A percentile compares a stretch with the other conserved stretches of the same genome.
These are phyloP conservation scores for Cryptococcus sp. DNA, from an alignment of 1,284 basidiomycete species.

Conservation along the genomic window DNA sequence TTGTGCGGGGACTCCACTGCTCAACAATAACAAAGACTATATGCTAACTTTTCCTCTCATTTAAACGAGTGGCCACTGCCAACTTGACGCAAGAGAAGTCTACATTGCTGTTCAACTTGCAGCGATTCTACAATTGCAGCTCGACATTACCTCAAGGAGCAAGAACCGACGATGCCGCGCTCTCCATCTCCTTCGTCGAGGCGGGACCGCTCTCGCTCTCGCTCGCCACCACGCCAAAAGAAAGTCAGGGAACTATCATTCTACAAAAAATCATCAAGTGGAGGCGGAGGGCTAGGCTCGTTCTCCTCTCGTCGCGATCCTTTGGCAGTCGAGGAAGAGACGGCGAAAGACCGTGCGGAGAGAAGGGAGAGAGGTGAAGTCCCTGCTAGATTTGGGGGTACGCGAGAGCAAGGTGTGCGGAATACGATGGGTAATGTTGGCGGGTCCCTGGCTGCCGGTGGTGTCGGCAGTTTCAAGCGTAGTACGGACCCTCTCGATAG, in stretches of 20 bases:
- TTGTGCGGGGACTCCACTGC: no score
- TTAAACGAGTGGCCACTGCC: no score
- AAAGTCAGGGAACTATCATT: slow-evolving; percentile 51
- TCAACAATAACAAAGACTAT: no score
- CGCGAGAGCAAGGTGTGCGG: slow-evolving; percentile 46
- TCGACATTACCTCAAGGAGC: not conserved
- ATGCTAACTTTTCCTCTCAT: no score
- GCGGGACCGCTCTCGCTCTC: slow-evolving; percentile 21
- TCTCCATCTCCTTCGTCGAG: slow-evolving; percentile 29
- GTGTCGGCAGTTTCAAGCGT: slow-evolving; percentile 39
- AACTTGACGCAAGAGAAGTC: no score
- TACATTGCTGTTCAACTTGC: no score
- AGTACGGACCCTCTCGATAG: slow-evolving; percentile 43
- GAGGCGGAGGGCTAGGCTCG: slow-evolving; percentile 22
- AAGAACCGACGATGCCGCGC: slow-evolving; percentile 31
- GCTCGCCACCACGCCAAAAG: slow-evolving; percentile 24
- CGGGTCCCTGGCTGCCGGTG: slow-evolving; percentile 4
- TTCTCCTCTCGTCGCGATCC: slow-evolving; percentile 38
- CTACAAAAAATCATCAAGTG: slow-evolving; percentile 48
- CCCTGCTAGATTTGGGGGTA: slow-evolving; percentile 45
- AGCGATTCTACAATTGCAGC: no score
- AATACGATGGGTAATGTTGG: slow-evolving; percentile 47
- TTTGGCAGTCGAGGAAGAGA: slow-evolving; percentile 30
- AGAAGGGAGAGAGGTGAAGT: slow-evolving; percentile 44
- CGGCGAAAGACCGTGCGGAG: slow-evolving; percentile 42